Evolutionary conservation across 129 eudicot genomes (phyloP), one percentile per base, ranked within the genome.

Genomic region (Flaveria trinervia): DNA sequence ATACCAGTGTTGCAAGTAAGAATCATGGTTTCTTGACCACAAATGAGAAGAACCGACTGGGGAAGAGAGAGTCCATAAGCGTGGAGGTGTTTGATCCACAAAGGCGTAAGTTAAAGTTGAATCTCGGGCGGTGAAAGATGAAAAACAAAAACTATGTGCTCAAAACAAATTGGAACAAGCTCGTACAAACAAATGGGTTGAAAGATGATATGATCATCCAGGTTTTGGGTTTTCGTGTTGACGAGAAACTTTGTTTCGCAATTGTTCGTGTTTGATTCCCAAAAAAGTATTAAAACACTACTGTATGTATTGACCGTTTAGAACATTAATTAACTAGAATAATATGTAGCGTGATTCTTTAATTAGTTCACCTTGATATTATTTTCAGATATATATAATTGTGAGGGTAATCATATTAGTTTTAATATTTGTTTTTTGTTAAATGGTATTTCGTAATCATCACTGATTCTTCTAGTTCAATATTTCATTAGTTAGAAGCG

Each of bases 121-220:
- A 71, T 28, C 30, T 71, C 9, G n/a, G 4, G 4, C 75, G 30
- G 30, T 71, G 65, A 65, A 71, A 26, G 23, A 70, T 50, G 75
- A 28, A 30, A 16, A 9, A 17, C 4, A 9, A 55, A 16, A 20
- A 9, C 39, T 72, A 54, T 9, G 77, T 55, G 51, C 18, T 72
- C 22, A 72, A 55, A 64, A 64, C 69, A 7, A 64, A 64, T 30
- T 64, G 45, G 20, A 5, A 1, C 7, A 23, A 59, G 5, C 69
- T 28, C 2, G 22, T 28, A 2, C 1, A 1, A 0, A 7, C 11
- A 30, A 64, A 64, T 30, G 22, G 45, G 22, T 30, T 64, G 10
- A 64, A 30, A 64, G 69, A 64, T 6, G 7, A 33, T 15, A 28
- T 6, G 20, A 20, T 64, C 45, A 28, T 64, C 14, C 20, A 22